Conservation (phyloP, 1,284 basidiomycete genomes). For the Ceratobasidium sp. region DNA sequence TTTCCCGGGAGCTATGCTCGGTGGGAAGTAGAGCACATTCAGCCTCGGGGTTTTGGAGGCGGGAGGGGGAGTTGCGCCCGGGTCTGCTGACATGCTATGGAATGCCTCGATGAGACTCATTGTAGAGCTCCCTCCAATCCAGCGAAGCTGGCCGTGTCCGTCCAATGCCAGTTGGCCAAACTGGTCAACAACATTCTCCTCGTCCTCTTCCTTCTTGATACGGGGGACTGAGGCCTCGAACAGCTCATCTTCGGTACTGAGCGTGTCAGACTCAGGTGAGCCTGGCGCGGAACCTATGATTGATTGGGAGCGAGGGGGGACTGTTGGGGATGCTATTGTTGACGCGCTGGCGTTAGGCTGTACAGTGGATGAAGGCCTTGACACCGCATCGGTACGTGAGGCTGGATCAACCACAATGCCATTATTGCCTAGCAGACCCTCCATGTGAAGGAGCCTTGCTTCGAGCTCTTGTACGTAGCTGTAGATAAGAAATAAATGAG, state of each 20-base stretch:
- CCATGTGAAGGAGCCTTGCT: constrained; percentile 84
- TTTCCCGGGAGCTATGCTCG: constrained; percentile 87
- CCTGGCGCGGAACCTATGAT: constrained; percentile 39
- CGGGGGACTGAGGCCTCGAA: constrained; percentile 47
- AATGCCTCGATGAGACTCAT: constrained; percentile 92
- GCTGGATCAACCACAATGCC: constrained; percentile 34
- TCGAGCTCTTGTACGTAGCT: constrained; percentile 90
- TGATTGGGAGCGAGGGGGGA: constrained; percentile 33
- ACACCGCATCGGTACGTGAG: constrained; percentile 12
- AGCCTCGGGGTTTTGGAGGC: constrained; percentile 40
- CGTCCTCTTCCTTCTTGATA: constrained; percentile 62
- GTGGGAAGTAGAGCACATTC: constrained; percentile 86
- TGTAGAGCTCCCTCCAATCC: constrained; percentile 91
- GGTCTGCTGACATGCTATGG: constrained; percentile 57
- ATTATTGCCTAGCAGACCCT: constrained; percentile 73
- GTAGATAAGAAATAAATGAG: constrained; percentile 37
- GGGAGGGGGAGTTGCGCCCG: constrained; percentile 40
- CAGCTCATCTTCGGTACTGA: constrained; percentile 38
- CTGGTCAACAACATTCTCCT: constrained; percentile 72
- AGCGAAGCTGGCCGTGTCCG: constrained; percentile 88
- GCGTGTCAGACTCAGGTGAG: constrained; percentile 34
- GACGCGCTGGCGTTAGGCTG: constrained; percentile 14
- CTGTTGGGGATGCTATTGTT: constrained; percentile 24
- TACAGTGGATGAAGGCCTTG: constrained; percentile 21
- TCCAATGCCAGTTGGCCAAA: constrained; percentile 88